Base-by-base conservation (phyloP, 306 rosid species). In the Casuarina equisetifolia region DNA sequence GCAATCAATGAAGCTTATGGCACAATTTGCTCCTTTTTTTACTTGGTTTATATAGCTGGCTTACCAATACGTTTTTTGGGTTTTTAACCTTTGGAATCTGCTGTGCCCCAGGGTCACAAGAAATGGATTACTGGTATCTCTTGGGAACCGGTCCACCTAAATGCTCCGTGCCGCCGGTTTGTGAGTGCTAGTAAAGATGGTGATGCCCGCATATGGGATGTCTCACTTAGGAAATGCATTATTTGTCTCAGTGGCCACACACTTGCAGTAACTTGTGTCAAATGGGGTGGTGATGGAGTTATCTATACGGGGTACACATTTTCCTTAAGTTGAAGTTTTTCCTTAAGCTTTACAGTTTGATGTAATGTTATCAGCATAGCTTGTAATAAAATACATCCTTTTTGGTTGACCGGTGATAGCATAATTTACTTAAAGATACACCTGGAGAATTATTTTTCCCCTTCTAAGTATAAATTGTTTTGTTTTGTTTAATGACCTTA, bases 241-340 rank as follows among this genome's bases (percentile, higher is more conserved):
- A 80, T 89, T 55, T 68, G 86, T 85, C 96, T 95, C 75, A 89
- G 83, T 74, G 97, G 99, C 73, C 99, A 95, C 79, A 89, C 94
- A 69, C 96, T 91, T 66, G 93, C 99, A 11, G 82, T 95, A 84
- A 95, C 97, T 58, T 92, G 97, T 57, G 92, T 95, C 16, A 95
- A 95, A 85, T 92, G 99, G 97, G 99, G 98, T 39, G 98, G 98
- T 79, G 98, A 95, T 86, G 97, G 98, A 49, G 84, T 92, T 72
- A 92, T 95, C 58, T 95, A 92, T 82, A 92, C 99, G 1, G 97
- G 97, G 97, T 95, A 95, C 45, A 49, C 52, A 67, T 75, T 58
- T 46, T 6, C 46, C 54, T 79, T 48, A 52, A 55, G 40, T 52
- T 70, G 62, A 39, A 3, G 19, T 17, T 51, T 59, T 82, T 70